Evolutionary conservation across 2,329 filamentous ascomycete species (phyloP).

Genomic region (Penicillium sp.): DNA sequence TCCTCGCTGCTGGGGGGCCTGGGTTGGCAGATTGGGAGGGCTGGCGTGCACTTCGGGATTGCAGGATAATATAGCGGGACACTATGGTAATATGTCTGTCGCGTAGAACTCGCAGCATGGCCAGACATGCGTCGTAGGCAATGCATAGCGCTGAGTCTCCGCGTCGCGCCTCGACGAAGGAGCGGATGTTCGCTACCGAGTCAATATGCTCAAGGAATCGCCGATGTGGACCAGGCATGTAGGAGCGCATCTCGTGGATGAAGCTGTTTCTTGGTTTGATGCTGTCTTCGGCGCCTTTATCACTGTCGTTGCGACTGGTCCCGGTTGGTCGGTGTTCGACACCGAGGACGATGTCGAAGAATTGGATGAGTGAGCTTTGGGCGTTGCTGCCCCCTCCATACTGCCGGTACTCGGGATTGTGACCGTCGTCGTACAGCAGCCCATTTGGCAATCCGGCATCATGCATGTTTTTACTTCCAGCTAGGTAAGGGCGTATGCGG

Average conservation of each 20-base stretch:
- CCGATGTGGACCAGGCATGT: constrained; percentile 91
- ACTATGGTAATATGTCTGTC: constrained; percentile 97
- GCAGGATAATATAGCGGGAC: constrained; percentile 86
- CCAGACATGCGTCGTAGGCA: constrained; percentile 84
- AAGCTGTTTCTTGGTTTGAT: constrained; percentile 66
- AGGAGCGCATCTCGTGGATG: constrained; percentile 89
- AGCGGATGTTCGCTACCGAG: constrained; percentile 73
- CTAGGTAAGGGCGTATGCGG: constrained; percentile 88
- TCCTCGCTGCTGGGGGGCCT: constrained; percentile 38
- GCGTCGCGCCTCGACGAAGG: constrained; percentile 60
- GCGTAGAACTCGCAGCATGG: constrained; percentile 66
- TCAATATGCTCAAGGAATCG: constrained; percentile 76
- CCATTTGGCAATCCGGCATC: constrained; percentile 84
- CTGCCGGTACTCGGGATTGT: constrained; percentile 64
- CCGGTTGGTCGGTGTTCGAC: constrained; percentile 86
- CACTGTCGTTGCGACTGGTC: constrained; percentile 43
- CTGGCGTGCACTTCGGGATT: constrained; percentile 64
- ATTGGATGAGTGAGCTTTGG: constrained; percentile 92
- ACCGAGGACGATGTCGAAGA: constrained; percentile 86
- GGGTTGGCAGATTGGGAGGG: constrained; percentile 51
- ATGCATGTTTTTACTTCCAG: constrained; percentile 94
- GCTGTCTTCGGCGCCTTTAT: constrained; percentile 31
- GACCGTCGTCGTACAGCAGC: constrained; percentile 76
- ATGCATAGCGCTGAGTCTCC: constrained; percentile 59
- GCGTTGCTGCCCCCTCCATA: constrained; percentile 93